Base-by-base conservation (phyloP, 257 asterid genomes). In the Scutellaria galericulata region DNA sequence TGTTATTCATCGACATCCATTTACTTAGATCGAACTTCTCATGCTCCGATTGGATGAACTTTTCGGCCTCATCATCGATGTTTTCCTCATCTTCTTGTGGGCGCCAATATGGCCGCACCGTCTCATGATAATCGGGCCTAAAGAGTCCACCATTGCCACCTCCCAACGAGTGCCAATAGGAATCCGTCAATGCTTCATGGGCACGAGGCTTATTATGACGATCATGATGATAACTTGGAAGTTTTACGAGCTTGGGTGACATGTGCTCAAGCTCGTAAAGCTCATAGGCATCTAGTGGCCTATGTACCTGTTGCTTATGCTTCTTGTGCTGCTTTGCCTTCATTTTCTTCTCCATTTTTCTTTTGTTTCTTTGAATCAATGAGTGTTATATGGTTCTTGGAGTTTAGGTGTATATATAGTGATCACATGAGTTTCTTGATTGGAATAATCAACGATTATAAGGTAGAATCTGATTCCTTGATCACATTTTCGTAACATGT, bases 391-490 rank as follows among this genome's bases (percentile, higher is more conserved):
- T 68, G 7, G 50, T 41, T 14, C 45, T 61, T 31, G 18, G 67
- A 62, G 7, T 7, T 9, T 52, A 14, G 53, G 24, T 22, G 14
- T 82, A 76, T 83, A 75, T 83, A 77, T 74, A 56, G 68, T 2
- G 37, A 31, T 31, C 35, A 15, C 1, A 7, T 44, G 9, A 31
- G 62, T 2, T 50, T 42, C 12, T 35, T 8, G 39, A 4, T 27
- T 37, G 24, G 50, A 61, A 66, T 57, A 22, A 2, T 54, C 37
- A 31, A 31, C 5, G 24, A 9, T 55, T 78, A 46, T 61, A 42
- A 58, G 55, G 35, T 40, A 58, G 91, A 75, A 86, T 79, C 73
- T 40, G 83, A 84, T 86, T 44, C 91, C 75, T 70, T 48, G 54
- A 42, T 14, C 10, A 41, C n/a, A 24, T 24, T 22, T 22, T 51